Percentiles rank a stretch among this genome's conserved stretches.
Evolutionary conservation across 305 asterid genomes (phyloP).

Genomic region (Solanum aculeatissimum): DNA sequence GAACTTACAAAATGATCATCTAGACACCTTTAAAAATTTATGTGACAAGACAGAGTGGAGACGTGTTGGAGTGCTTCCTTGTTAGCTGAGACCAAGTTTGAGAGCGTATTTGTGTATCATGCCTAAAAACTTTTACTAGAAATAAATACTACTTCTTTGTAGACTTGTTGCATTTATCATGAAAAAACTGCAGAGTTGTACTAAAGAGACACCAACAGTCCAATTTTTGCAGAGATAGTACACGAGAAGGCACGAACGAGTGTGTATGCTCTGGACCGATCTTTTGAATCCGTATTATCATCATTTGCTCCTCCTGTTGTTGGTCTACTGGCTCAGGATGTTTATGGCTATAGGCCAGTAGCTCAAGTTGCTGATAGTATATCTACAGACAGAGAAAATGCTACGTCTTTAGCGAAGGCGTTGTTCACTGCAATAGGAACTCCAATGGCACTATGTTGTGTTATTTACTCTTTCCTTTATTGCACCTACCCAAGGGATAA

Average conservation of each 20-base stretch:
- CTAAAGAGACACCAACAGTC: conserved; percentile 25
- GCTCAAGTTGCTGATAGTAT: conserved; percentile 38
- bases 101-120: background rate
- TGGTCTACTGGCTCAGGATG: conserved; percentile 54
- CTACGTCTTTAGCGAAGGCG: conserved; percentile 57
- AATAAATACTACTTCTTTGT: background rate
- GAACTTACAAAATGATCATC: background rate
- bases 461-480: conserved; percentile 61
- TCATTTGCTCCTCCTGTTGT: conserved; percentile 77
- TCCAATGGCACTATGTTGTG: conserved; percentile 65
- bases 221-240: conserved; percentile 79
- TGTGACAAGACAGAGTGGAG: background rate
- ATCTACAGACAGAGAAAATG: conserved; percentile 51
- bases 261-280: conserved; percentile 57
- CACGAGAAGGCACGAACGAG: conserved; percentile 61
- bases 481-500: conserved; percentile 59
- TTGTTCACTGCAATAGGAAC: conserved; percentile 52
- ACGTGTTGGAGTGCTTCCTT: background rate
- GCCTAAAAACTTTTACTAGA: background rate
- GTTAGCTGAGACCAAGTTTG: background rate
- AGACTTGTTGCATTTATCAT: background rate
- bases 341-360: conserved; percentile 56
- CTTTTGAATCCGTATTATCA: conserved; percentile 67
- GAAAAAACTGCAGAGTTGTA: background rate
- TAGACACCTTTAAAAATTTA: background rate